Conservation (phyloP, 345 rosid genomes). For the Jatropha curcas region DNA sequence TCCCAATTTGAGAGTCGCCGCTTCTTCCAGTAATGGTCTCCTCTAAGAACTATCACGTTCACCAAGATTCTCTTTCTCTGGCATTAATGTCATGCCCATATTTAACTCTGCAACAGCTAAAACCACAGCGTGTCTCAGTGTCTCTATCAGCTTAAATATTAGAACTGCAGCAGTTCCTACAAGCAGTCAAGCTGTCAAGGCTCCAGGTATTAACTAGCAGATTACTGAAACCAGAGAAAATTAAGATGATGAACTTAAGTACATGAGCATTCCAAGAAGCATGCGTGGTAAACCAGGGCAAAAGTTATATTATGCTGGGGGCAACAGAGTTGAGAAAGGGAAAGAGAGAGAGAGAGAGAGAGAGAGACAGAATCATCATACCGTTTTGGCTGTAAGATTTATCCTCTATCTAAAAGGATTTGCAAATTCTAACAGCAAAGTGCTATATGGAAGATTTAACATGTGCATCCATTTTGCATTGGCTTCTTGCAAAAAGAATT, state of each 20-base stretch:
- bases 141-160: background rate
- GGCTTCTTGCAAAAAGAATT: constrained; percentile 5
- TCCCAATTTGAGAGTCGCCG: too few relatives aligned
- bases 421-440: background rate
- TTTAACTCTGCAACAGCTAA: too few relatives aligned
- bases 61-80: too few relatives aligned
- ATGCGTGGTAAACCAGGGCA: background rate
- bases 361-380: constrained; percentile 9
- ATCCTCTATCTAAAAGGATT: constrained; percentile 2
- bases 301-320: background rate
- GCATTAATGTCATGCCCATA: too few relatives aligned
- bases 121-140: constrained; percentile 1
- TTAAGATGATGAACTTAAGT: background rate
- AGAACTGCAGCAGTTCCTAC: background rate
- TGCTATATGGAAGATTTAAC: constrained; percentile 7
- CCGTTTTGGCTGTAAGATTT: background rate
- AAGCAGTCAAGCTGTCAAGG: background rate
- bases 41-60: too few relatives aligned
- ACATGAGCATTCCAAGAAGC: background rate
- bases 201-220: background rate
- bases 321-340: background rate
- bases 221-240: too few relatives aligned
- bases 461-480: constrained; percentile 12
- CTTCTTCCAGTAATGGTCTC: too few relatives aligned
- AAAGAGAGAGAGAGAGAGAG: background rate